Evolutionary conservation across 2,329 filamentous ascomycete species (phyloP).

Genomic region (Fusarium sp.): DNA sequence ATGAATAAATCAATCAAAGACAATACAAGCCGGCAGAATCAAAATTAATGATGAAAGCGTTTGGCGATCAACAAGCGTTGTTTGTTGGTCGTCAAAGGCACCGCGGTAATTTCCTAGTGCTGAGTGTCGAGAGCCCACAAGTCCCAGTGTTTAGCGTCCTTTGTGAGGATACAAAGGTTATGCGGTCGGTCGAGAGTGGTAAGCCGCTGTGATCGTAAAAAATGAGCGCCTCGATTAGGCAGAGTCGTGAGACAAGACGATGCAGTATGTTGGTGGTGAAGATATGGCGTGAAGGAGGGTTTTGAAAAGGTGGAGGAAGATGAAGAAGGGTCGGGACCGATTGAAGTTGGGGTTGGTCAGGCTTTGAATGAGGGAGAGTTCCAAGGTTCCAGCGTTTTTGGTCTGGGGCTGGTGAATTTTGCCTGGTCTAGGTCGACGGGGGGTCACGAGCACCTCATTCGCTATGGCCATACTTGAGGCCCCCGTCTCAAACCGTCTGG

Average conservation of each 20-base stretch:
- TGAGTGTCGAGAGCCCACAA: neutral
- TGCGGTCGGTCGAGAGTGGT: neutral
- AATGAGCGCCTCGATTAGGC: neutral
- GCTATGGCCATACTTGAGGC: constrained; percentile 27
- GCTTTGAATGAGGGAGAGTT: constrained; percentile 35
- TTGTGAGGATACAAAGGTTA: neutral
- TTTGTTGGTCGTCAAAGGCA: constrained; percentile 2
- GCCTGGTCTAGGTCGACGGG: constrained; percentile 16
- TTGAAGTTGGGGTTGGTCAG: constrained; percentile 25
- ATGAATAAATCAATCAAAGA: constrained; percentile 24
- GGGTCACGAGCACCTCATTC: constrained; percentile 36
- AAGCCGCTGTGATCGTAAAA: neutral
- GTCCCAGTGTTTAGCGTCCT: neutral
- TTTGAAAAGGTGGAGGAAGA: constrained; percentile 34
- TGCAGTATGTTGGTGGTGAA: neutral
- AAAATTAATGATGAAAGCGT: neutral
- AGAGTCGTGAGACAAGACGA: neutral
- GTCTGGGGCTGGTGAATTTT: constrained; percentile 36
- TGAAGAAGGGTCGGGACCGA: constrained; percentile 28
- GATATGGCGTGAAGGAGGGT: constrained; percentile 17
- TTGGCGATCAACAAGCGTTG: neutral
- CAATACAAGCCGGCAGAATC: neutral
- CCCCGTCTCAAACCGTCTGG: constrained; percentile 12
- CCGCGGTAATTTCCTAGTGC: constrained; percentile 1
- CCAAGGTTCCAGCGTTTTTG: constrained; percentile 33